Evolutionary conservation across 176 grass and related monocot genomes (phyloP).

Genomic region (Paspalum vaginatum): DNA sequence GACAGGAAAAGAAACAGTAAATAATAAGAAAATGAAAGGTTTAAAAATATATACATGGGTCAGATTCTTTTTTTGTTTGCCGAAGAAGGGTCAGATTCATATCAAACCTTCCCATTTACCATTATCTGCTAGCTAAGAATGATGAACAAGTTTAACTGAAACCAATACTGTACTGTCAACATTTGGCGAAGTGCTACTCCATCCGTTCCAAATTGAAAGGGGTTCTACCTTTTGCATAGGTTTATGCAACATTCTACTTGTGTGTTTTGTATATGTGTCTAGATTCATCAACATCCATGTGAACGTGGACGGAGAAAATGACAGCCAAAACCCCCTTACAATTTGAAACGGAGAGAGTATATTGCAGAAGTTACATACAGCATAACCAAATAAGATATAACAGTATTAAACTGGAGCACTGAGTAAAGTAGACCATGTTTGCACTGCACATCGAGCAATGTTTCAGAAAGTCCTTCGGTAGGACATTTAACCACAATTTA

Average conservation of each 20-base stretch:
- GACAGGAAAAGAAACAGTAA: background rate
- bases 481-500: conserved; percentile 23
- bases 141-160: background rate
- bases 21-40: background rate
- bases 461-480: background rate
- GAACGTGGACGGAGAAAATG: too few species aligned
- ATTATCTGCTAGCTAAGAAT: background rate
- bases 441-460: conserved; percentile 2
- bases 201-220: too few species aligned
- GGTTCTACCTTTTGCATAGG: too few species aligned
- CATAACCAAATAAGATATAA: conserved; percentile 5
- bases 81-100: background rate
- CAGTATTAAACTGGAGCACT: background rate
- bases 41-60: background rate
- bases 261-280: too few species aligned
- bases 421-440: conserved; percentile 2
- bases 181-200: background rate
- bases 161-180: background rate
- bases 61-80: background rate
- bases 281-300: too few species aligned
- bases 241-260: too few species aligned
- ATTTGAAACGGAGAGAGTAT: too few species aligned
- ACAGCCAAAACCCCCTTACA: too few species aligned
- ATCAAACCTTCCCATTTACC: background rate
- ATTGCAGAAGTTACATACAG: background rate